These are phyloP conservation scores for Pezicula neosporulosa DNA, from an alignment of 2,329 filamentous ascomycete species.

Conservation along the genomic window DNA sequence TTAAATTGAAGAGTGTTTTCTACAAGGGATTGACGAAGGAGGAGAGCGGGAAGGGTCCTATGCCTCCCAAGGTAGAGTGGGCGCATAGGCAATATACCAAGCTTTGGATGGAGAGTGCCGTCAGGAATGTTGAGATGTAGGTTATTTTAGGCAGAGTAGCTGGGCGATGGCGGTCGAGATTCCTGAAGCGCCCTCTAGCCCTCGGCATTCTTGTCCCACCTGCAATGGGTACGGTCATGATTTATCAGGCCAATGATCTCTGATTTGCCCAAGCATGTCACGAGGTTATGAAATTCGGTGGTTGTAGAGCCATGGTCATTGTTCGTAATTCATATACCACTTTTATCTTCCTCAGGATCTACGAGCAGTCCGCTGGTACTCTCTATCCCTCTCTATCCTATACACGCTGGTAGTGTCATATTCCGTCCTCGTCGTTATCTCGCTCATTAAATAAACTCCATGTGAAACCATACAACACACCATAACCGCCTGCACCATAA, in stretches of 20 bases:
- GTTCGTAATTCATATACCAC: background rate
- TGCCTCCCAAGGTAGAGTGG: constrained; percentile 44
- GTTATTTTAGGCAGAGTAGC: background rate
- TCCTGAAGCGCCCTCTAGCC: background rate
- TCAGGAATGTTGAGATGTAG: constrained; percentile 28
- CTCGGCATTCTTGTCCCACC: too few species aligned
- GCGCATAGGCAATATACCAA: constrained; percentile 53
- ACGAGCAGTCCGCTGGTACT: background rate
- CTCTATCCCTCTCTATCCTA: background rate
- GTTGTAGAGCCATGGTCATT: too few species aligned
- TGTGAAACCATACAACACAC: background rate
- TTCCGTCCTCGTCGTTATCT: background rate
- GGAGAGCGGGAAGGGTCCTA: constrained; percentile 31
- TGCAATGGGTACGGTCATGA: too few species aligned
- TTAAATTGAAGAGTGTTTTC: constrained; percentile 62
- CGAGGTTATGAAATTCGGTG: background rate
- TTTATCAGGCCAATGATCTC: background rate
- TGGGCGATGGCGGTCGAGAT: background rate
- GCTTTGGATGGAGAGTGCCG: constrained; percentile 50
- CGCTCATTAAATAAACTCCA: background rate
- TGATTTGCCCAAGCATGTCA: background rate
- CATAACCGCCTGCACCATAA: background rate
- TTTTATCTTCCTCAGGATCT: background rate
- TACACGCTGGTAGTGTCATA: background rate
- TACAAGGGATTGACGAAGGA: constrained; percentile 48